Evolutionary conservation across 2,329 filamentous ascomycete genomes (phyloP), one percentile per base, ranked within the genome.

Genomic region (Rhynchosporium secalis): DNA sequence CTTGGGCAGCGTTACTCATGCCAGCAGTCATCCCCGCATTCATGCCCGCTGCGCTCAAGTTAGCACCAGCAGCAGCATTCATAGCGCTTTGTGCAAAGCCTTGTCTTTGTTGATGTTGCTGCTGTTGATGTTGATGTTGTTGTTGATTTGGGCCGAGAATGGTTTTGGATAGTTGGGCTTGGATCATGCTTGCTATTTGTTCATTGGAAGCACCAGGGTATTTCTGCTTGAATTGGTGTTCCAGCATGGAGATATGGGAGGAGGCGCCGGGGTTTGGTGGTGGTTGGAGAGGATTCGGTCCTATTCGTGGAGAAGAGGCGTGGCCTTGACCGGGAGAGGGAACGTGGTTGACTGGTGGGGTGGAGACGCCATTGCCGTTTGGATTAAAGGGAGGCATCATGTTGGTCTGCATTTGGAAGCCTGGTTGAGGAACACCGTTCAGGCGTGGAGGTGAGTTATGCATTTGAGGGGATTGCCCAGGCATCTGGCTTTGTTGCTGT

Each of bases 361-460:
- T 59, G 75, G 75, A 65, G 15, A 85, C 78, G 45, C 81, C 79
- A 64, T 78, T 81, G 62, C 80, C 77, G 62, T 77, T 79, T 60
- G 66, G 51, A 55, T 79, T 81, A 62, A 86, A 81, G 8, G 80
- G 82, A 13, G 80, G 82, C 49, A 84, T 78, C 67, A 82, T 79
- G 28, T 81, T 28, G 79, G 82, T 48, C 47, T 67, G 71, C 59
- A 70, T 70, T 33, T 66, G 66, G 49, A 73, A 72, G 7, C 68
- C 68, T 54, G 71, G 65, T 48, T 71, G 67, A 41, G 70, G 69
- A 57, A 73, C 64, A 15, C 69, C 68, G 56, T 70, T 73, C 62
- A 70, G 70, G 41, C 72, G 81, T 9, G 79, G 78, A 60, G 76
- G 77, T 26, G 79, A 80, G 62, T 70, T 72, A 28, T 74, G 70